These are phyloP conservation scores for Tricholoma furcatifolium DNA, from an alignment of 768 basidiomycete species.

Conservation along the genomic window DNA sequence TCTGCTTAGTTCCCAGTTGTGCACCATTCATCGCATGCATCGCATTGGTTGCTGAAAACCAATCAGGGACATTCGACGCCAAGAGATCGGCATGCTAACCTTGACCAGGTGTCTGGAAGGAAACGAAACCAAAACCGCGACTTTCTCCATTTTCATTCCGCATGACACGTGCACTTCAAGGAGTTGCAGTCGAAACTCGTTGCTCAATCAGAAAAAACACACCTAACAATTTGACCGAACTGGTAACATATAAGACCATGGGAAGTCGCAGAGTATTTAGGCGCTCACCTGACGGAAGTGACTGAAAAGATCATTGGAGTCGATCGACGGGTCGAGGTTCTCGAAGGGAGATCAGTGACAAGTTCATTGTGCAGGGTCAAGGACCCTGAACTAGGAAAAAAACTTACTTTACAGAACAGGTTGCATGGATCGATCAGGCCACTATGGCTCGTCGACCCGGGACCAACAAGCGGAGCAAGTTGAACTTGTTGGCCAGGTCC, in stretches of 20 bases:
- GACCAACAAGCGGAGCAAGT: slow-evolving; percentile 68
- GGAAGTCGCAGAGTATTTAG: background rate
- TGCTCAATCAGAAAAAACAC: slow-evolving; percentile 13
- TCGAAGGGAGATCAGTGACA: slow-evolving; percentile 26
- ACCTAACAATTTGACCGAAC: slow-evolving; percentile 92
- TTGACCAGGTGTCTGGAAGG: slow-evolving; percentile 80
- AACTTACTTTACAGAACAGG: slow-evolving; percentile 79
- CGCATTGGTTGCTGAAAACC: slow-evolving; percentile 60
- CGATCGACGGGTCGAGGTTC: slow-evolving; percentile 84
- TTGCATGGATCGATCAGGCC: slow-evolving; percentile 91
- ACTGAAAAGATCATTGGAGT: slow-evolving; percentile 80
- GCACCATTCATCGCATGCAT: slow-evolving; percentile 81
- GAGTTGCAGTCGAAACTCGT: background rate
- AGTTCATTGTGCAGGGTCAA: background rate
- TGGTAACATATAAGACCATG: slow-evolving; percentile 27
- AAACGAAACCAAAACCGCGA: slow-evolving; percentile 91
- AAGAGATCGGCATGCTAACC: slow-evolving; percentile 37
- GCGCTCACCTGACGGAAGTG: slow-evolving; percentile 74
- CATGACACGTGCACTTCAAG: slow-evolving; percentile 83
- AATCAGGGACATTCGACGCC: background rate
- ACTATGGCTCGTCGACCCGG: slow-evolving; percentile 80
- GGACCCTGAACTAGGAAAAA: background rate
- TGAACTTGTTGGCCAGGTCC: slow-evolving; percentile 92
- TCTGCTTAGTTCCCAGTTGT: slow-evolving; percentile 67
- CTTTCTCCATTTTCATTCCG: slow-evolving; percentile 78